These are phyloP conservation scores for Rhizophagus clarus DNA, from an alignment of 192 early-diverging fungal species.

Conservation along the genomic window DNA sequence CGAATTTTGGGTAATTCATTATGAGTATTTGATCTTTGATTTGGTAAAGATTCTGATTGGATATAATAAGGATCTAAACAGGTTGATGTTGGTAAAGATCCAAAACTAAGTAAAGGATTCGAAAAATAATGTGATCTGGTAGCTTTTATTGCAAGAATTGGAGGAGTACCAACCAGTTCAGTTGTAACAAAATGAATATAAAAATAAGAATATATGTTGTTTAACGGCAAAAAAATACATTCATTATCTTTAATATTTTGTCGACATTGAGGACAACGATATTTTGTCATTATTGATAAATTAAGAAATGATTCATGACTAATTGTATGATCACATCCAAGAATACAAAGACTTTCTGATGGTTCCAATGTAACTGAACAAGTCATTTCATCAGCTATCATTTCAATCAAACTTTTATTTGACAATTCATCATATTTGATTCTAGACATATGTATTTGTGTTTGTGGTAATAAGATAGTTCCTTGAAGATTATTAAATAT, in stretches of 20 bases:
- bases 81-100: background rate
- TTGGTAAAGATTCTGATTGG: background rate
- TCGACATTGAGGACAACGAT: conserved; percentile 6
- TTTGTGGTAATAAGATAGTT: background rate
- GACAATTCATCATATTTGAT: background rate
- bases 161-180: background rate
- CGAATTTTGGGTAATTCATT: background rate
- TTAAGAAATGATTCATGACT: background rate
- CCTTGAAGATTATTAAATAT: background rate
- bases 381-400: conserved; percentile 2
- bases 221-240: background rate
- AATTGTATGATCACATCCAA: background rate
- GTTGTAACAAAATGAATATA: background rate
- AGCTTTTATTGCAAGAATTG: background rate
- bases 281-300: background rate
- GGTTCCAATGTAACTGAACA: background rate
- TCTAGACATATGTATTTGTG: background rate
- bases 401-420: background rate
- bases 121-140: background rate
- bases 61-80: background rate
- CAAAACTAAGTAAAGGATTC: background rate
- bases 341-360: background rate
- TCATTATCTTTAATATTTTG: background rate
- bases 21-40: background rate
- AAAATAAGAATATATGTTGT: background rate